These are phyloP conservation scores for Phytopythium boreale DNA, from an alignment of 352 stramenopile species.

Conservation along the genomic window DNA sequence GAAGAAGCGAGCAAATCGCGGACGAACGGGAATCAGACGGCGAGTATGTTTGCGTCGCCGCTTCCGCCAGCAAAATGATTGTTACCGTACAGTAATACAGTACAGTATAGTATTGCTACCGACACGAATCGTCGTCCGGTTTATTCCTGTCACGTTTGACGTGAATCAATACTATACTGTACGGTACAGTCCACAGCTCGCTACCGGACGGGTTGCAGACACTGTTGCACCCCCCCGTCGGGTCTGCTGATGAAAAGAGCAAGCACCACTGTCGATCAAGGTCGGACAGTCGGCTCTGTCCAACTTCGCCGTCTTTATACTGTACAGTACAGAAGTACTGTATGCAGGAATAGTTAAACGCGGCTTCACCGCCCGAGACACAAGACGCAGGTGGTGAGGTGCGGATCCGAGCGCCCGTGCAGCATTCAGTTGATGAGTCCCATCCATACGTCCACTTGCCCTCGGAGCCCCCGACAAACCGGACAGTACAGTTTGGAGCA, in stretches of 20 bases:
- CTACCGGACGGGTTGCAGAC: neutral
- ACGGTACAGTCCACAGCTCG: neutral
- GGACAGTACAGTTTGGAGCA: neutral
- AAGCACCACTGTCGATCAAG: neutral
- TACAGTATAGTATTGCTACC: no score
- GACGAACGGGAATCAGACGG: neutral
- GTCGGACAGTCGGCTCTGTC: neutral
- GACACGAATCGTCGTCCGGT: no score
- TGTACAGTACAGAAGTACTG: no score
- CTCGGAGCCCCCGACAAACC: no score
- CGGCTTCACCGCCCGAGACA: no score
- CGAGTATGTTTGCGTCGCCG: no score
- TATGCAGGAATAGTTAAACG: no score
- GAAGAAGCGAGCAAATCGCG: neutral
- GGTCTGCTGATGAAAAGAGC: neutral
- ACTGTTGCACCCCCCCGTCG: neutral
- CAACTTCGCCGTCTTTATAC: no score
- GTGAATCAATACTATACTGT: neutral
- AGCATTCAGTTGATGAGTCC: constrained; percentile 7
- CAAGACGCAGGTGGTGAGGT: no score
- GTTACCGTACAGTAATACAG: no score
- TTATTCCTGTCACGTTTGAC: no score
- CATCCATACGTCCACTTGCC: constrained; percentile 4
- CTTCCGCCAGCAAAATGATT: no score
- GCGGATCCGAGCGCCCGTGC: neutral